Conservation (phyloP, 2,329 filamentous ascomycete species). For the Zelopaecilomyces penicillatus region DNA sequence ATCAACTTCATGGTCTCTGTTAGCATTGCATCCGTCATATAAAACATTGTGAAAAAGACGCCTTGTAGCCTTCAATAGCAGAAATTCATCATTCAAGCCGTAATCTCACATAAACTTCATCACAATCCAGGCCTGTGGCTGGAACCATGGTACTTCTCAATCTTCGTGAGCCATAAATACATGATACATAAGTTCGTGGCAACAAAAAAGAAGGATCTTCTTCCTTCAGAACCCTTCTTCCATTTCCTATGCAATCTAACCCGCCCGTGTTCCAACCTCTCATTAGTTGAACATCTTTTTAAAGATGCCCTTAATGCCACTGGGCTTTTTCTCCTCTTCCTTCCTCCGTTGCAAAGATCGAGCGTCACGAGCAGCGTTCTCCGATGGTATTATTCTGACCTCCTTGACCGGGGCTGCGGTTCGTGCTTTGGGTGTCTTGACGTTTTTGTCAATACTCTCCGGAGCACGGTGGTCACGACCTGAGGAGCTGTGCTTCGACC, state of each 20-base stretch:
- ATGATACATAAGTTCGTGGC: constrained; percentile 8
- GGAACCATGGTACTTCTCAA: not conserved
- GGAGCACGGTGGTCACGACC: constrained; percentile 17
- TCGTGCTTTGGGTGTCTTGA: constrained; percentile 16
- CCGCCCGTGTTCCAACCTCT: not conserved
- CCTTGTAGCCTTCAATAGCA: not conserved
- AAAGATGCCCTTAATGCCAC: constrained; percentile 26
- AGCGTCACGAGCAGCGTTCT: constrained; percentile 26
- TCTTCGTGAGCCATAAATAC: constrained; percentile 7
- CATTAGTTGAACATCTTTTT: constrained; percentile 28
- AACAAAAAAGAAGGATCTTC: constrained; percentile 1
- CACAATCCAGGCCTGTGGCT: constrained; percentile 7
- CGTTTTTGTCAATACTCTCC: constrained; percentile 17
- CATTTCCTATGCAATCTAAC: constrained; percentile 1
- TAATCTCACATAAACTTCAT: constrained; percentile 5
- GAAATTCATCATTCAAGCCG: constrained; percentile 4
- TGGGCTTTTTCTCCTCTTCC: constrained; percentile 21
- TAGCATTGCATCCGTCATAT: too few relatives aligned
- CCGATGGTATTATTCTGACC: constrained; percentile 12
- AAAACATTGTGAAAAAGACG: too few relatives aligned
- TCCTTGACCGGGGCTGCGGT: constrained; percentile 12
- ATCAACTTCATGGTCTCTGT: too few relatives aligned
- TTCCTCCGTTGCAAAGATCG: constrained; percentile 24
- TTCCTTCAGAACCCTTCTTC: not conserved
- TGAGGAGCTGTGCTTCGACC: constrained; percentile 18